phyloP scores from a whole-genome alignment of 2,329 filamentous ascomycete genomes.

The Trichoderma koningii region DNA sequence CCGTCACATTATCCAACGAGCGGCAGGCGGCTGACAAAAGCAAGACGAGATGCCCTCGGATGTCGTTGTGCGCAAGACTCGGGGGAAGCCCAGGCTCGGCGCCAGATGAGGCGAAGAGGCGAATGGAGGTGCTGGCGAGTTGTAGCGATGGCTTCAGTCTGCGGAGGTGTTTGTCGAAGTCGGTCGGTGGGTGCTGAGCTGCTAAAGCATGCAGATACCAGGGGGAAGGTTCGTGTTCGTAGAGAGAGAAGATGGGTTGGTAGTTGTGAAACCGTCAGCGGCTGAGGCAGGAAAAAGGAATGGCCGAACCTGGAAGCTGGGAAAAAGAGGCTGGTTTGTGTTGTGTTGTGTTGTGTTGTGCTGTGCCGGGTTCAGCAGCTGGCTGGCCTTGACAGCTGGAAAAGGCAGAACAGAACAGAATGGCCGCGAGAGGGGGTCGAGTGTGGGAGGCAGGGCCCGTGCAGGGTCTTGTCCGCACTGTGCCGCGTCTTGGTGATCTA shows the following conservation, averaged over 20 bases:
- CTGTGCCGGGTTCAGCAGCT: conserved; percentile 12
- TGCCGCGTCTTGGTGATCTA: background rate
- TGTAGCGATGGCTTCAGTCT: background rate
- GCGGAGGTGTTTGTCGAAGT: background rate
- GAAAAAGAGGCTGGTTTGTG: conserved; percentile 5
- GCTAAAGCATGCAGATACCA: too few species aligned
- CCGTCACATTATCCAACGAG: conserved; percentile 24
- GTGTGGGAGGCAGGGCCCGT: conserved; percentile 18
- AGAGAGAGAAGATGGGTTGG: background rate
- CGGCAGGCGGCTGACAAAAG: conserved; percentile 13
- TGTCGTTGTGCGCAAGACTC: background rate
- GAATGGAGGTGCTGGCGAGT: background rate
- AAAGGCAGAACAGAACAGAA: conserved; percentile 1
- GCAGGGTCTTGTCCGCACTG: too few species aligned
- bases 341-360: background rate
- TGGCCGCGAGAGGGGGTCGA: conserved; percentile 15
- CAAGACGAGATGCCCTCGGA: background rate
- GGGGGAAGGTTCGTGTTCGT: too few species aligned
- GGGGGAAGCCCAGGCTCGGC: background rate
- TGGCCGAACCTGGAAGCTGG: conserved; percentile 6
- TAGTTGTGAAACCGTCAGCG: background rate
- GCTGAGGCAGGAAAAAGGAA: conserved; percentile 6
- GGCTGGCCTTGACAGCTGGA: background rate
- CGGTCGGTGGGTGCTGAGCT: too few species aligned
- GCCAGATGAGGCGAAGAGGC: background rate